Base-by-base conservation (phyloP, 768 basidiomycete species). In the Rubroboletus pulcherrimus region DNA sequence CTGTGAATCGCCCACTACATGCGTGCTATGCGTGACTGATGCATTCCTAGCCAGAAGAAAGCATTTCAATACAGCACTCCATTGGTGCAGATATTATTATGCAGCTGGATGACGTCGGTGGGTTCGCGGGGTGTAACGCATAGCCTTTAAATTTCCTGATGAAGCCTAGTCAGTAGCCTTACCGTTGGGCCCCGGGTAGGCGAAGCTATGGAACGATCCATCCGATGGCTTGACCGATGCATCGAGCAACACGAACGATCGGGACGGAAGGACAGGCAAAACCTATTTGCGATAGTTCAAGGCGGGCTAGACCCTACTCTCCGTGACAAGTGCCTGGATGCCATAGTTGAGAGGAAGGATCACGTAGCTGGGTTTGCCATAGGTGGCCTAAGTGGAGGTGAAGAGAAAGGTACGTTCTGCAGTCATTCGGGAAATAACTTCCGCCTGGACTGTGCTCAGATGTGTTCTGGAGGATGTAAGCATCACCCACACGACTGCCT, bases 31-130 rank as follows among this genome's bases (percentile, higher is more conserved):
- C 11, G n/a, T 43, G 54, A 35, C 49, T 53, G 53, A 54, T 52
- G 31, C 40, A 8, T 55, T 63, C 31, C 35, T 34, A 93, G 88
- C 93, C 93, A 34, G 93, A 96, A 73, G 89, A 93, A 75, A 91
- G 89, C 63, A 93, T 95, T 40, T 83, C 85, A 15, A 89, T 93
- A 63, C 92, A 96, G 66, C 93, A 96, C 66, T 78, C 87, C 8
- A 93, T 96, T 41, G 92, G 93, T 6, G 90, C 87, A 29, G 93
- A 96, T 67, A 96, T 96, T 56, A 92, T 96, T 57, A 95, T 96
- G 93, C 93, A 92, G 68, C 79, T 93, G 17, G 92, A 94, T 68
- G 92, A 94, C 71, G 92, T 94, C 49, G 91, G 91, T 87, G 63
- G 69, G 85, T 74, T 42, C 38, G 37, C 47, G 51, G 26, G 0